Evolutionary conservation across 768 basidiomycete genomes (phyloP).

Genomic region (Suillus subaureus): DNA sequence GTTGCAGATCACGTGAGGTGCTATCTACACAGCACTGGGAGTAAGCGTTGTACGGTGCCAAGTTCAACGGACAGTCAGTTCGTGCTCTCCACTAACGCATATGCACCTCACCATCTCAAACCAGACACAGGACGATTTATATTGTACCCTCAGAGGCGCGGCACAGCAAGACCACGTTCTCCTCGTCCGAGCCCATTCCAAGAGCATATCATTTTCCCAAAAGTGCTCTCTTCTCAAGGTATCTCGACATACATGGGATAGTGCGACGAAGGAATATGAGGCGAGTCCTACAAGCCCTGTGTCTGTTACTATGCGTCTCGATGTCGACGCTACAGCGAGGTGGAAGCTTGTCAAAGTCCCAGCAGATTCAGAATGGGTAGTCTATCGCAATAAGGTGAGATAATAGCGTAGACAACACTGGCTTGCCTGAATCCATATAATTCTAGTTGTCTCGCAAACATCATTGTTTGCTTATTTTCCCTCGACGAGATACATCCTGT

Average conservation of each 20-base stretch:
- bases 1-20: neutral
- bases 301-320: slow-evolving; percentile 23
- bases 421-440: neutral
- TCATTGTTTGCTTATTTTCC: slow-evolving; percentile 56
- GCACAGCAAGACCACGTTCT: slow-evolving; percentile 12
- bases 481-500: slow-evolving; percentile 56
- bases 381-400: slow-evolving; percentile 58
- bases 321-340: slow-evolving; percentile 33
- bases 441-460: slow-evolving; percentile 48
- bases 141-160: slow-evolving; percentile 18
- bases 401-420: neutral
- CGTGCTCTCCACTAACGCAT: neutral
- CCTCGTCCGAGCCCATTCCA: slow-evolving; percentile 26
- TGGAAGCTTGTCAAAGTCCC: slow-evolving; percentile 49
- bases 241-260: slow-evolving; percentile 17
- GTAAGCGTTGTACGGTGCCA: neutral
- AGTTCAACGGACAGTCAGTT: neutral
- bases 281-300: slow-evolving; percentile 9
- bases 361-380: slow-evolving; percentile 54
- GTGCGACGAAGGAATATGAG: slow-evolving; percentile 24
- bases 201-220: slow-evolving; percentile 24
- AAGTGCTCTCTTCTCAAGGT: slow-evolving; percentile 20
- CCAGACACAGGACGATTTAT: slow-evolving; percentile 34
- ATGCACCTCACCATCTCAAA: slow-evolving; percentile 40
- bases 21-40: neutral